Evolutionary conservation across 768 basidiomycete genomes (phyloP), one percentile per base, ranked within the genome.

Genomic region (Mycena polygramma): DNA sequence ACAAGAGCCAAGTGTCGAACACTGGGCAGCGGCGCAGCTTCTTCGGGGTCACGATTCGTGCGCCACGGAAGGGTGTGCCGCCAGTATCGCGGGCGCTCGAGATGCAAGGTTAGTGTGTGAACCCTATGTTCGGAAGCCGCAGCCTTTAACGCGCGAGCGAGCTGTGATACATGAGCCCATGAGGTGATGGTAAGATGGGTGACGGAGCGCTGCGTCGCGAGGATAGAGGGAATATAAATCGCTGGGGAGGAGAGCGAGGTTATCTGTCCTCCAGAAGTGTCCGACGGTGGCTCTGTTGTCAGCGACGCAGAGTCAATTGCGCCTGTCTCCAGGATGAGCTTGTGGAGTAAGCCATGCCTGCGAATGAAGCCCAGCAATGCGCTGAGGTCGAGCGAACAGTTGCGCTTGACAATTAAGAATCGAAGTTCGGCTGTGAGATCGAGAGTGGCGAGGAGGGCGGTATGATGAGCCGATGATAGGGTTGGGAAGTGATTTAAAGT

Each of bases 321-420:
- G 14, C 20, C 30, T 15, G 54, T 7, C 20, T 55, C 36, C 17
- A 55, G 54, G 20, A 19, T 20, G 36, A 55, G 35, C 4, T 39
- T 13, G 36, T 20, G 35, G 20, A 55, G 54, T 20, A 24, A 55
- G 9, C 8, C 19, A n/a, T 55, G 54, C 14, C 54, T 35, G 7
- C 20, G 54, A 35, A 55, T n/a, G 54, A 55, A 55, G 36, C 20
- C 54, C 20, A 55, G 11, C 36, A 55, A 11, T 20, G 54, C 54
- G 20, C 7, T 8, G 20, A 37, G 9, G 20, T 55, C 13, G 36
- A 55, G 15, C 20, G 36, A 35, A 11, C 8, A 19, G 54, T 55
- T 39, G 19, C 9, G 13, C 8, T 7, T 55, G 9, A 55, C 36
- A 8, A 10, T 55, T 19, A 55, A 7, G 4, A 22, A 24, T 9